Base-by-base conservation (phyloP, 2,329 filamentous ascomycete species). In the Aspergillus tubingensis region DNA sequence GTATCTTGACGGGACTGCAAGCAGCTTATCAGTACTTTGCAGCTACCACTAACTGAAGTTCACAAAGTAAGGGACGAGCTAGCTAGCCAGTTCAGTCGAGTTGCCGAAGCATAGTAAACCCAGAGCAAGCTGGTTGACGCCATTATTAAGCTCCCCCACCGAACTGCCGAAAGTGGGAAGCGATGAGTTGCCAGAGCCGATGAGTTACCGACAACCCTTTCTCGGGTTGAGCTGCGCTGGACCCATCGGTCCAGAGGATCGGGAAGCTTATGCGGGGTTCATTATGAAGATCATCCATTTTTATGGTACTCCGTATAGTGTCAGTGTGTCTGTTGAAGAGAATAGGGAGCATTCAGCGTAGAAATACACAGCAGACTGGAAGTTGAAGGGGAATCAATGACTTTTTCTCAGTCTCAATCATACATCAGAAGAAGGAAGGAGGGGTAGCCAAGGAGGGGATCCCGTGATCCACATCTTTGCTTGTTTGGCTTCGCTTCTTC, bases 161-260 rank as follows among this genome's bases (percentile, higher is more conserved):
- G 50, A 65, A 66, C 59, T 67, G 65, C 65, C 65, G 65, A 67
- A 59, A 54, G 7, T 58, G 36, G 57, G 62, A 67, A 66, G 65
- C 65, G 65, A 66, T 49, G 38, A 43, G 32, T 38, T 19, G 17
- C 32, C 19, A 48, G 51, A 66, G 53, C 64, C 65, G 65, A 67
- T 55, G 55, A 58, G 47, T 65, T 64, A 54, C 65, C 65, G 64
- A 61, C 41, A 5, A 19, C 5, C 25, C 19, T 36, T 19, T 30
- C 52, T 59, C 49, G 59, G 60, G 25, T 30, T 50, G 19, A 10
- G n/a, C 15, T 43, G 23, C 10, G 8, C 43, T 19, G 25, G n/a
- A 11, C 21, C 32, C 21, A n/a, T 36, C 49, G 54, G 54, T 15
- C 32, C 5, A 8, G 25, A 27, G 36, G 36, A 7, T 51, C 51